Percentiles rank a stretch among this genome's conserved stretches.
Evolutionary conservation across 768 basidiomycete species (phyloP).

Genomic region (Pseudohyphozyma bogoriensis): DNA sequence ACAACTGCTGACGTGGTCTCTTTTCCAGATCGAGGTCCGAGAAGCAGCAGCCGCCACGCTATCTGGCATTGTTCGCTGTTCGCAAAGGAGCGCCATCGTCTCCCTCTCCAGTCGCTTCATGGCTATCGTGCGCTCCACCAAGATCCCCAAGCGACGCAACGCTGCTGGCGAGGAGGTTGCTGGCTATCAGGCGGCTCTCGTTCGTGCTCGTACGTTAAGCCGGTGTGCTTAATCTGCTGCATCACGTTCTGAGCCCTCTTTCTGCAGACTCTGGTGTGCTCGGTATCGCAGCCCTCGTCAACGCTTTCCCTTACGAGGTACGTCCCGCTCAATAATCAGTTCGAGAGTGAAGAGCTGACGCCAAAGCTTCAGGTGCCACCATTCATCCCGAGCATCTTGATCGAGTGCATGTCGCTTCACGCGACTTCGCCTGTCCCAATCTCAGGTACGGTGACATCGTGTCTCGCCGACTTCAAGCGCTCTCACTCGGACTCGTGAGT

Average conservation of each 20-base stretch:
- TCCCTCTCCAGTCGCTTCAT: slow-evolving; percentile 60
- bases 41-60: slow-evolving; percentile 35
- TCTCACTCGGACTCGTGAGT: slow-evolving; percentile 32
- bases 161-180: slow-evolving; percentile 44
- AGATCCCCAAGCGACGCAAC: slow-evolving; percentile 50
- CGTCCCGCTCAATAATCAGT: too few relatives aligned
- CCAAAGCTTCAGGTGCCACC: too few relatives aligned
- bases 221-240: too few relatives aligned
- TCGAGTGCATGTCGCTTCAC: slow-evolving; percentile 66
- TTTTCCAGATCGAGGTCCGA: slow-evolving; percentile 25
- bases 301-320: slow-evolving; percentile 91
- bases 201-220: slow-evolving; percentile 51
- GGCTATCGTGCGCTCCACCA: slow-evolving; percentile 57
- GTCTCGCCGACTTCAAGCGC: slow-evolving; percentile 33
- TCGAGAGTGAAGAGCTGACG: too few relatives aligned
- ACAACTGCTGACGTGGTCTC: too few relatives aligned
- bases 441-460: slow-evolving; percentile 33
- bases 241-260: too few relatives aligned
- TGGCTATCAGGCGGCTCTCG: slow-evolving; percentile 58
- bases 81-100: slow-evolving; percentile 41
- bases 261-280: slow-evolving; percentile 64
- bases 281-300: slow-evolving; percentile 84
- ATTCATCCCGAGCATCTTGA: slow-evolving; percentile 81
- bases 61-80: slow-evolving; percentile 42
- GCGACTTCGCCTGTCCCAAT: slow-evolving; percentile 63